Conservation (phyloP, 208 protist species). For the Leishmania tropica region DNA sequence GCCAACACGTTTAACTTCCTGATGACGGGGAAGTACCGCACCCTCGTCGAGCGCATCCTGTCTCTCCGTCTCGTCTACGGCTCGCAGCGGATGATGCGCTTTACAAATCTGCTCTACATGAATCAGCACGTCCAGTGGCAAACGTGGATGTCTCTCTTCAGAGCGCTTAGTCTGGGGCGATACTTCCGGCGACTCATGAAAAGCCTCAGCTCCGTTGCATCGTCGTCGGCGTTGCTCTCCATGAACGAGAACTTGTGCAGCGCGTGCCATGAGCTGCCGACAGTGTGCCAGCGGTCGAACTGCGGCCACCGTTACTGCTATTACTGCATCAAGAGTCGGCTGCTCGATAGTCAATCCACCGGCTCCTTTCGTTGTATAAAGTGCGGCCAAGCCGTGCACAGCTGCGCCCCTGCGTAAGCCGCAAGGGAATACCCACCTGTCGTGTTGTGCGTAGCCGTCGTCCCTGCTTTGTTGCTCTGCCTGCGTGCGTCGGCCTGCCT, state of each 20-base stretch:
- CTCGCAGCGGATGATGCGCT: slow-evolving; percentile 74
- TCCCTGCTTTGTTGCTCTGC: background rate
- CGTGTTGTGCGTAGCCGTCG: background rate
- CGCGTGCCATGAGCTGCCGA: slow-evolving; percentile 69
- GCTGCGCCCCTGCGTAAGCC: slow-evolving; percentile 41
- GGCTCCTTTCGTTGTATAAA: slow-evolving; percentile 81
- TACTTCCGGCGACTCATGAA: slow-evolving; percentile 63
- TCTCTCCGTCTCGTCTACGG: slow-evolving; percentile 88
- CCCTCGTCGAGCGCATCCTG: slow-evolving; percentile 78
- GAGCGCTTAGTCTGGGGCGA: slow-evolving; percentile 69
- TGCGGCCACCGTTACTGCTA: slow-evolving; percentile 94
- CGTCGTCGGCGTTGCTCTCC: slow-evolving; percentile 19
- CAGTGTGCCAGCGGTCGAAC: slow-evolving; percentile 75
- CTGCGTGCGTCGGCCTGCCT: background rate
- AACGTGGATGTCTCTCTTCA: slow-evolving; percentile 77
- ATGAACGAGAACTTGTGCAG: slow-evolving; percentile 69
- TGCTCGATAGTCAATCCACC: slow-evolving; percentile 52
- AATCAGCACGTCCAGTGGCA: slow-evolving; percentile 90
- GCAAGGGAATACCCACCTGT: background rate
- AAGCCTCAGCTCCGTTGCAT: slow-evolving; percentile 43
- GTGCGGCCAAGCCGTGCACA: slow-evolving; percentile 72
- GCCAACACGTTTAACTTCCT: slow-evolving; percentile 89
- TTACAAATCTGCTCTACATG: slow-evolving; percentile 87
- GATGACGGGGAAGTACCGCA: slow-evolving; percentile 85
- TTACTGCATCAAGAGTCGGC: slow-evolving; percentile 91